Evolutionary conservation across 371 early-diverging fungal genomes (phyloP).

Genomic region (Neoconidiobolus thromboides): DNA sequence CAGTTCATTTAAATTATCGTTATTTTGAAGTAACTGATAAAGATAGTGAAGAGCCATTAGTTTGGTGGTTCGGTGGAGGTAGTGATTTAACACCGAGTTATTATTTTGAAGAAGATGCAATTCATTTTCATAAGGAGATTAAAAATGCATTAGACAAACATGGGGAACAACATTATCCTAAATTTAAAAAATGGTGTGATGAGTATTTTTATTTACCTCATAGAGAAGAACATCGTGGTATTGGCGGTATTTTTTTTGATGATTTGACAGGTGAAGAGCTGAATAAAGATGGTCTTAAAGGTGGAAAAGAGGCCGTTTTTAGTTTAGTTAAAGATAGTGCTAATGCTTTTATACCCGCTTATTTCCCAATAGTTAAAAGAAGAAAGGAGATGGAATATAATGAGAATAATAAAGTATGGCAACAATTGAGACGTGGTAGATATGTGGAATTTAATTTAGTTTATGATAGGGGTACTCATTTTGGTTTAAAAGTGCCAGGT

Average conservation of each 20-base stretch:
- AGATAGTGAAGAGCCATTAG: constrained; percentile 27
- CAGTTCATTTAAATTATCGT: constrained; percentile 89
- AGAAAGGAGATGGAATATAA: constrained; percentile 43
- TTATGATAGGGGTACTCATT: constrained; percentile 77
- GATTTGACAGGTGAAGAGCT: constrained; percentile 55
- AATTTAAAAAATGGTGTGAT: constrained; percentile 72
- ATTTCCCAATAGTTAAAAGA: constrained; percentile 50
- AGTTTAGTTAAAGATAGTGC: constrained; percentile 48
- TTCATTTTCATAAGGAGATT: constrained; percentile 55
- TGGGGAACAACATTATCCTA: constrained; percentile 39
- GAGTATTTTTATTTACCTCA: constrained; percentile 60
- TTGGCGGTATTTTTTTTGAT: constrained; percentile 80
- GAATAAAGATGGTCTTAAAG: constrained; percentile 1
- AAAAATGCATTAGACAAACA: constrained; percentile 63
- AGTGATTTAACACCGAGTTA: constrained; percentile 66
- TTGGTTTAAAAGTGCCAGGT: constrained; percentile 70
- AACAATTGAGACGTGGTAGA: constrained; percentile 66
- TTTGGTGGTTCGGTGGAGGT: constrained; percentile 77
- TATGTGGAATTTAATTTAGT: constrained; percentile 83
- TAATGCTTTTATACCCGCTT: constrained; percentile 46
- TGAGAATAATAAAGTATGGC: constrained; percentile 53
- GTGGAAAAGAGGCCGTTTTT: constrained; percentile 41
- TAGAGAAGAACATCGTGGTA: constrained; percentile 62
- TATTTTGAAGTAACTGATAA: constrained; percentile 75
- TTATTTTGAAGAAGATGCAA: constrained; percentile 57